Percentiles rank a stretch among this genome's conserved stretches.
Evolutionary conservation across 2,329 filamentous ascomycete genomes (phyloP).

Genomic region (Dactylellina cionopaga): DNA sequence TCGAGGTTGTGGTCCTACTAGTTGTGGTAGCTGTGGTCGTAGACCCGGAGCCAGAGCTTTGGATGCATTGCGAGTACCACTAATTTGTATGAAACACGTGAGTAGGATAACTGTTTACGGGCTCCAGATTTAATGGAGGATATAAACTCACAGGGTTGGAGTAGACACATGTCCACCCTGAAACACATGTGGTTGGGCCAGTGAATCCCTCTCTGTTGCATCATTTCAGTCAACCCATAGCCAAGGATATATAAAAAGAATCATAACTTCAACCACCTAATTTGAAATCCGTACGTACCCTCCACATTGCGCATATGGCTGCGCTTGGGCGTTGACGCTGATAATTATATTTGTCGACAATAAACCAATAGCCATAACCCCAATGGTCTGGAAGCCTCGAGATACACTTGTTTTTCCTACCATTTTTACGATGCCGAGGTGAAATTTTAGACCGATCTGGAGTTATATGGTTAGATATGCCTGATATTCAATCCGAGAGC

Average conservation of each 20-base stretch:
- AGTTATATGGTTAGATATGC: too few species aligned
- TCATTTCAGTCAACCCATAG: too few species aligned
- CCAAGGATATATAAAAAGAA: too few species aligned
- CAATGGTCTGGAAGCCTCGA: background rate
- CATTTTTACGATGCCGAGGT: background rate
- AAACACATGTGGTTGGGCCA: slow-evolving; percentile 17
- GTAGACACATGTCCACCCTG: slow-evolving; percentile 17
- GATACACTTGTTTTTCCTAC: background rate
- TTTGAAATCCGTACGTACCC: background rate
- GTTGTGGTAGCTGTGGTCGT: slow-evolving; percentile 6
- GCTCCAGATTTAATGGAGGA: background rate
- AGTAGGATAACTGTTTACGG: background rate
- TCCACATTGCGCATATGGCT: slow-evolving; percentile 13
- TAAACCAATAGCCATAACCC: background rate
- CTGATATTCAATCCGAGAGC: too few species aligned
- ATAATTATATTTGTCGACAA: background rate
- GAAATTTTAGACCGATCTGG: too few species aligned
- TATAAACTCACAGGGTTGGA: background rate
- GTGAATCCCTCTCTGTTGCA: slow-evolving; percentile 3
- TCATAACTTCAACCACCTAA: too few species aligned
- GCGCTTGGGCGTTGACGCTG: background rate
- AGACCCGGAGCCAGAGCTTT: background rate
- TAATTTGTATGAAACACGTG: background rate
- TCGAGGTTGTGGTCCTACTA: background rate
- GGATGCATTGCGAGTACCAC: slow-evolving; percentile 28